Evolutionary conservation across 805 yeast genomes (phyloP), one percentile per base, ranked within the genome.

Genomic region (Saccharomycodes ludwigii): DNA sequence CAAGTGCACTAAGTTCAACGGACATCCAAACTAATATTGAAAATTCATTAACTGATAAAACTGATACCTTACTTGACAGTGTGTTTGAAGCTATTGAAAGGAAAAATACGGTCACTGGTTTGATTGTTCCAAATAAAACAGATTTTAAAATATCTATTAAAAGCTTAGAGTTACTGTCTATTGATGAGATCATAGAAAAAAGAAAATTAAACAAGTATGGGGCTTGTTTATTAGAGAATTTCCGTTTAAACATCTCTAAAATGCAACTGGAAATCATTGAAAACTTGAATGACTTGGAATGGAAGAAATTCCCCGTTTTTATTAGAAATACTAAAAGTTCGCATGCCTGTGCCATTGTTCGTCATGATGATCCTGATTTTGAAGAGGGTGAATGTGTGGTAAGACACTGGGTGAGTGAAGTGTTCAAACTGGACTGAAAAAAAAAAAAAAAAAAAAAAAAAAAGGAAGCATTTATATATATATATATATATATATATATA

Each of bases 321-420:
- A 77, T 83, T 36, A 65, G 76, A 23, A 58, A 67, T 19, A 75
- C 88, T 5, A 64, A 64, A 30, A 68, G 74, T 27, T 69, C 93
- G 1, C 95, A 83, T 47, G 83, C 93, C 1, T 93, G 91, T 2
- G 76, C 83, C 2, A 79, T 83, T 36, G 81, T 76, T 26, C 65
- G 94, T 30, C 71, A 66, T 39, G 56, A 58, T 16, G 68, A 66
- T 19, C 62, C 64, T 8, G 63, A 65, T 8, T 74, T 76, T 39
- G 69, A 54, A 21, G 93, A 83, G 51, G 95, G 95, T 1, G 68
- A 72, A 43, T 48, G 61, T 3, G 82, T 78, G 4, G 66, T 82
- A 18, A 55, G 53, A 24, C 94, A 82, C 50, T 77, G 79, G 65
- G 54, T 76, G 7, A 56, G 65, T 18, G 52, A 63, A 18, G 66